Evolutionary conservation across 192 early-diverging fungal genomes (phyloP), one percentile per base, ranked within the genome.

Genomic region (Martensiomyces pterosporus): DNA sequence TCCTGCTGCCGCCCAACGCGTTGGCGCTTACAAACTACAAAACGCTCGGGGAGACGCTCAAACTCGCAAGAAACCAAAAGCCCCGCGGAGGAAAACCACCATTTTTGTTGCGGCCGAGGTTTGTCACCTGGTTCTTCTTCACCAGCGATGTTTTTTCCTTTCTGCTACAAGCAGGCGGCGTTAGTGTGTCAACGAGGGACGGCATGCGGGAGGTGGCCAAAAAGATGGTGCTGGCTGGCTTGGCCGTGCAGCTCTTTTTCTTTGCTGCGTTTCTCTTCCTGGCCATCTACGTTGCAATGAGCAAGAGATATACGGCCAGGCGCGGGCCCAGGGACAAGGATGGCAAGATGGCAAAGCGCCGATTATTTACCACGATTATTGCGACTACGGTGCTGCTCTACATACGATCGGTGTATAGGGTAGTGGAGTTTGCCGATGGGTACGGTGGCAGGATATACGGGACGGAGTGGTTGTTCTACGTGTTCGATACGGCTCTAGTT

Each of bases 11-110:
- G 24, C 64, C 64, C 19, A 67, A 67, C 26, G 60, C 61, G 2
- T 21, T 67, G 14, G 64, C 64, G 17, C 44, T 67, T 25, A 46
- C 43, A n/a, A 67, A 64, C 43, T 64, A 67, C 60, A 67, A 67
- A 23, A 53, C 64, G 9, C 52, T 67, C 0, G 64, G 58, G 7
- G 46, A 45, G 7, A 38, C 55, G 9, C 43, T 64, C 16, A 34
- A 36, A 26, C 25, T 6, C 9, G 19, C 22, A 16, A 21, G 15
- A 16, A 24, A 7, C 21, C 17, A 8, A 14, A 27, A 2, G 17
- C 19, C 5, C 19, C 19, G 13, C 19, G 41, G 9, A 32, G 12
- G 14, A 23, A 45, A 15, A 3, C 16, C 14, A 7, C 18, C 16
- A 3, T 55, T 67, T 15, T 56, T 39, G 5, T 32, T 64, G 34